phyloP scores from a whole-genome alignment of 2,329 filamentous ascomycete genomes.

The Plectosphaerella sp. region DNA sequence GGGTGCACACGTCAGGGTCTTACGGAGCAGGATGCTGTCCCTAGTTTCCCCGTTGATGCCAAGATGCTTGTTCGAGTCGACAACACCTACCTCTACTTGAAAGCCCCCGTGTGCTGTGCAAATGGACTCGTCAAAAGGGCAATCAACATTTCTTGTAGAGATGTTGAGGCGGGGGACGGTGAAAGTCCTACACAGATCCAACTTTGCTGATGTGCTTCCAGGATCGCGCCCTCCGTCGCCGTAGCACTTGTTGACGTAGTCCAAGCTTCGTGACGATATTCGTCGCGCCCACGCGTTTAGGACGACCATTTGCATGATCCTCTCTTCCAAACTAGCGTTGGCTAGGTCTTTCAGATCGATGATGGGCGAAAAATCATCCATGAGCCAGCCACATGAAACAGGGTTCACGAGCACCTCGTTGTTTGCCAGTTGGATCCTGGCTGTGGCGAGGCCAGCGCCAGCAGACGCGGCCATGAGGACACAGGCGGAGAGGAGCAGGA shows the following conservation, averaged over 20 bases:
- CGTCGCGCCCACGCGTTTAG: background rate
- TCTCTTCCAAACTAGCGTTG: background rate
- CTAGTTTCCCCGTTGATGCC: background rate
- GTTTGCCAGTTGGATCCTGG: background rate
- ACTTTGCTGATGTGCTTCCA: background rate
- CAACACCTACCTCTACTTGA: background rate
- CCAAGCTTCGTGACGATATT: background rate
- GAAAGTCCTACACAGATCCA: background rate
- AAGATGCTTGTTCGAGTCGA: background rate
- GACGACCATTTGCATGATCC: background rate
- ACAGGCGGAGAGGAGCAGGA: too few relatives aligned
- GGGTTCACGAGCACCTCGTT: background rate
- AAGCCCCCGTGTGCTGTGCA: background rate
- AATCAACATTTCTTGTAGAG: background rate
- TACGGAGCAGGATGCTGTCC: background rate
- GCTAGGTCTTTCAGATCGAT: background rate
- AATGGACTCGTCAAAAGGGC: background rate
- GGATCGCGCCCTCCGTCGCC: too few relatives aligned
- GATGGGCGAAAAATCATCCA: background rate
- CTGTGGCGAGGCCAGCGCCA: background rate
- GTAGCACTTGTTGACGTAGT: background rate
- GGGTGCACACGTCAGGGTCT: background rate
- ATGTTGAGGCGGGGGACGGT: background rate
- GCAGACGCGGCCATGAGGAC: background rate
- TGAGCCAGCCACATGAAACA: background rate